A percentile compares a stretch with the other conserved stretches of the same genome.
phyloP scores from a whole-genome alignment of 768 basidiomycete species.

The Arthromyces matolae region DNA sequence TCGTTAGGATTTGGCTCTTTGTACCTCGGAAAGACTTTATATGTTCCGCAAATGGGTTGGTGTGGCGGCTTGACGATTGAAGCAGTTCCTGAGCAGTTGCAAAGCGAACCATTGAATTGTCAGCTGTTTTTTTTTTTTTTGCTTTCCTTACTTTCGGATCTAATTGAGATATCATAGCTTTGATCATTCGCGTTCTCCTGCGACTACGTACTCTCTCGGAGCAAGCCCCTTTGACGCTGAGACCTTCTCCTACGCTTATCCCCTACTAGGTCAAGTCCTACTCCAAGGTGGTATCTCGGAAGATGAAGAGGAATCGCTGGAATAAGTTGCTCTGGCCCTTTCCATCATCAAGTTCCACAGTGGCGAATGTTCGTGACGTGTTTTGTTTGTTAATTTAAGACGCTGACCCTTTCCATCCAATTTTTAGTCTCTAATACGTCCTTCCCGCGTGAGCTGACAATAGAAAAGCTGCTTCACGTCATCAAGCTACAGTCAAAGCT shows the following conservation, averaged over 20 bases:
- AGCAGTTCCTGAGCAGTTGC: constrained; percentile 67
- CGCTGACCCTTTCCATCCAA: not conserved
- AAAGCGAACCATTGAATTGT: constrained; percentile 68
- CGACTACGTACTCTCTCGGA: constrained; percentile 79
- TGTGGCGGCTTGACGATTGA: constrained; percentile 66
- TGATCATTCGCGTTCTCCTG: constrained; percentile 83
- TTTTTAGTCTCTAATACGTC: constrained; percentile 64
- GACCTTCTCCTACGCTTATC: constrained; percentile 79
- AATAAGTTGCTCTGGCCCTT: constrained; percentile 72
- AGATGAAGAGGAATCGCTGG: constrained; percentile 71
- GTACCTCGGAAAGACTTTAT: constrained; percentile 73
- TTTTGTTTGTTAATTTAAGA: not conserved
- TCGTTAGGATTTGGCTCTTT: constrained; percentile 70
- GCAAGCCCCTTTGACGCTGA: constrained; percentile 80
- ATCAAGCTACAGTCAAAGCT: constrained; percentile 77
- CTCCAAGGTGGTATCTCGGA: constrained; percentile 62
- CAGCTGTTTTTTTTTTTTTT: constrained; percentile 17
- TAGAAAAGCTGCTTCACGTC: constrained; percentile 66
- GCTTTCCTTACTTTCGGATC: no score
- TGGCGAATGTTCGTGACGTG: constrained; percentile 62
- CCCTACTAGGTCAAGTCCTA: constrained; percentile 69
- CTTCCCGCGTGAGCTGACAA: constrained; percentile 72
- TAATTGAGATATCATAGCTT: constrained; percentile 43
- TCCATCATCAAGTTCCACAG: constrained; percentile 70
- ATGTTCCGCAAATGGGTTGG: constrained; percentile 70